Base-by-base conservation (phyloP, 768 basidiomycete species). In the Gymnopilus dilepis region DNA sequence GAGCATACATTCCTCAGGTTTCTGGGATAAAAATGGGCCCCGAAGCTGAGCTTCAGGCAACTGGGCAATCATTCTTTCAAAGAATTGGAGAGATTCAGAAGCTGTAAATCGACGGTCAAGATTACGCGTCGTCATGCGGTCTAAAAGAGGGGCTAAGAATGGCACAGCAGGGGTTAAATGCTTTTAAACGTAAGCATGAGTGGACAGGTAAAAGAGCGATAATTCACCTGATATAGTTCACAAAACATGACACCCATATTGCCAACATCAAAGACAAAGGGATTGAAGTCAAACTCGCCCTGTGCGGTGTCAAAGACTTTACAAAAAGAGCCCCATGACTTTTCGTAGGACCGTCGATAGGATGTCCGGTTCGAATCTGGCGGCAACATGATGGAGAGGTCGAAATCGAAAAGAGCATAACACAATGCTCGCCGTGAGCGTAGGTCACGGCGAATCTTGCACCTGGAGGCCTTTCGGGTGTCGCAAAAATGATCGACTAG, bases 241-340 rank as follows among this genome's bases (percentile, higher is more conserved):
- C 59, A 57, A 30, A 64, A 60, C 4, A 37, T n/a, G 4, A 26
- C 33, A 11, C 71, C 70, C 41, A 73, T n/a, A 24, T 58, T 58
- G 17, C 66, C 66, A 15, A 73, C 69, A 34, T 71, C 72, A 48
- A 59, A 71, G 0, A 62, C 66, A 60, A 71, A 73, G 0, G 70
- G 72, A 38, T 73, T 52, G 54, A 67, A 72, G 28, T 68, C 65
- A 31, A 64, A 60, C 52, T 70, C 68, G 3, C 71, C 72, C 48
- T 71, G 64, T 6, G n/a, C 12, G 4, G 66, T 61, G 38, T 64
- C 62, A 4, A 38, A 17, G 1, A 31, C 37, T 26, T 22, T 24
- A 8, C 45, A 56, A 28, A 50, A 45, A 22, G 47, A 56, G 8
- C 62, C 59, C 56, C 56, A 61, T 4, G 56, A 61, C 31, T 40